phyloP scores from a whole-genome alignment of 163 green algal species.

The Chlorella variabilis region DNA sequence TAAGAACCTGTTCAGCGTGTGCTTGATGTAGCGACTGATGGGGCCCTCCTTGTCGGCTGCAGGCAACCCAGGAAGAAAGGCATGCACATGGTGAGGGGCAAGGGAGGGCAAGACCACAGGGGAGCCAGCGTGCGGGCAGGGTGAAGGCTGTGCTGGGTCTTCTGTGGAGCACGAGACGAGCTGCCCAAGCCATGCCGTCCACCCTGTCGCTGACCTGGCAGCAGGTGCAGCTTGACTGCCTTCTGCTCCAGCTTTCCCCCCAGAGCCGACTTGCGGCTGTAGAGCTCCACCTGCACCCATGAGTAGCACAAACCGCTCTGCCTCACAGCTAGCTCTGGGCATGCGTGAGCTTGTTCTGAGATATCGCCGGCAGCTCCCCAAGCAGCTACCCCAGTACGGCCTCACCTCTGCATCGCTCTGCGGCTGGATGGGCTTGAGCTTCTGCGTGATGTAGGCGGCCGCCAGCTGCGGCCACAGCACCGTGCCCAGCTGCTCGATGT shows the following conservation, averaged over 20 bases:
- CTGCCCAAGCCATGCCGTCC: too few relatives aligned
- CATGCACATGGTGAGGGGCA: too few relatives aligned
- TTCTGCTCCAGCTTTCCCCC: slow-evolving; percentile 50
- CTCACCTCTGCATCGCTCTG: slow-evolving; percentile 28
- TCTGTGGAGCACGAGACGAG: too few relatives aligned
- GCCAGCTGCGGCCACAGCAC: slow-evolving; percentile 43
- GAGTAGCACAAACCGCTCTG: too few relatives aligned
- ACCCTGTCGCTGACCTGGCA: not conserved
- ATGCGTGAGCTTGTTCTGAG: too few relatives aligned
- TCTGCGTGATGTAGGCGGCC: not conserved
- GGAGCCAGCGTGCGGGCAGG: too few relatives aligned
- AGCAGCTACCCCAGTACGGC: too few relatives aligned
- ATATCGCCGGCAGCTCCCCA: too few relatives aligned
- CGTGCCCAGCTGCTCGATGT: slow-evolving; percentile 32
- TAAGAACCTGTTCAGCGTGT: slow-evolving; percentile 34
- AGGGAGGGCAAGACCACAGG: too few relatives aligned
- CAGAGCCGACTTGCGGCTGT: slow-evolving; percentile 35
- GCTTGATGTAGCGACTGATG: slow-evolving; percentile 35
- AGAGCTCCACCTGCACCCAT: slow-evolving; percentile 24
- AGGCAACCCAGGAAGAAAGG: not conserved
- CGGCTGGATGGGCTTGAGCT: slow-evolving; percentile 30
- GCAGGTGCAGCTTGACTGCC: slow-evolving; percentile 43
- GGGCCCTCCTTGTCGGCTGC: slow-evolving; percentile 19
- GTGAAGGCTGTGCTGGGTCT: too few relatives aligned
- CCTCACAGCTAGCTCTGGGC: too few relatives aligned